Evolutionary conservation across 2,329 filamentous ascomycete species (phyloP).

Genomic region (Phaeosphaeria sp.): DNA sequence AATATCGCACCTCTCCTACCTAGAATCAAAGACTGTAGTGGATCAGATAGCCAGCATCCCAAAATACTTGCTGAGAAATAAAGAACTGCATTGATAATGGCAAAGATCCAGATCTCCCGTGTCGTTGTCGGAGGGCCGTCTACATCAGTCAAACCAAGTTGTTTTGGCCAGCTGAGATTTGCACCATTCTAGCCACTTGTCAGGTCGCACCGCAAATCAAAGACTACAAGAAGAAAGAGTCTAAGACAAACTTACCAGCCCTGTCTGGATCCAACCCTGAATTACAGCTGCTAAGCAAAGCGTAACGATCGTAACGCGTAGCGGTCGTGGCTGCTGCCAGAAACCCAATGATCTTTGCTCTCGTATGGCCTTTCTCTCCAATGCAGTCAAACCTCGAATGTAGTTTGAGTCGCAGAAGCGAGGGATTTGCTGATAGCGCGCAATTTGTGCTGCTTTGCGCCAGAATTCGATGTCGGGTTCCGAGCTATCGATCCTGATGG

Average conservation of each 20-base stretch:
- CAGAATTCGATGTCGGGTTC: background rate
- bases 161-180: conserved; percentile 1
- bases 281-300: conserved; percentile 1
- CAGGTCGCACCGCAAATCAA: background rate
- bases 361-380: background rate
- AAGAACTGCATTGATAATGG: background rate
- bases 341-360: background rate
- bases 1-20: conserved; percentile 2
- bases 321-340: conserved; percentile 3
- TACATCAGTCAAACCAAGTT: background rate
- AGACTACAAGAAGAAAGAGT: background rate
- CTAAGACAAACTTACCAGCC: background rate
- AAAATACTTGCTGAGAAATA: conserved; percentile 2
- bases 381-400: background rate
- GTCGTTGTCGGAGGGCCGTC: background rate
- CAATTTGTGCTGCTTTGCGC: background rate
- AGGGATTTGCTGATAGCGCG: background rate
- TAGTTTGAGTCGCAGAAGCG: background rate
- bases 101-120: conserved; percentile 2
- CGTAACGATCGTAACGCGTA: conserved; percentile 2
- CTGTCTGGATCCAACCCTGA: conserved; percentile 3
- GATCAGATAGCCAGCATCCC: conserved; percentile 3
- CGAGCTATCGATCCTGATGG: background rate
- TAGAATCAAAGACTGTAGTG: background rate
- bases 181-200: background rate